Base-by-base conservation (phyloP, 495 filamentous ascomycete species). In the Aspergillus carlsbadensis region DNA sequence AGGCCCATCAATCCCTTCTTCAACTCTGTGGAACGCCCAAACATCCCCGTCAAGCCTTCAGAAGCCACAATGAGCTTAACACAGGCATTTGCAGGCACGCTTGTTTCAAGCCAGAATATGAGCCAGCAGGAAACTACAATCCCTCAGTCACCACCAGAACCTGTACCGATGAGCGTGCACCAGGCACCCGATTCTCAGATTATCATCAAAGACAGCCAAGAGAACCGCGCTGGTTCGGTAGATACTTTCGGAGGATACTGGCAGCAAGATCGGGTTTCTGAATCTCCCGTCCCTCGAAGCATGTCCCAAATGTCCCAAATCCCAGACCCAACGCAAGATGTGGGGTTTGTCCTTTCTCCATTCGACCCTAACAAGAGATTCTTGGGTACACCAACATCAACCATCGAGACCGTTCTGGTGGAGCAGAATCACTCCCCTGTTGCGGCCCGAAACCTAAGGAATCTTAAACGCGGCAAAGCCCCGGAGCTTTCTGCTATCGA, bases 11-110 rank as follows among this genome's bases (percentile, higher is more conserved):
- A 62, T 26, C 53, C 61, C 14, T 52, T 62, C 10, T 21, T 64
- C 0, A 57, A 65, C 20, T 71, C 75, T 13, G 67, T 63, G 18
- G 67, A 74, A 57, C 70, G 75, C 45, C 71, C 74, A 24, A 43
- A 64, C 6, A 84, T 88, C 57, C 85, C 81, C 20, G 82, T 81
- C 2, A 70, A 87, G 31, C 77, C 77, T 22, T 72, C 75, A 5
- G 71, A 73, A 15, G 75, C 75, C 56, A 81, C 85, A 35, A 82
- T 96, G 53, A 89, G 91, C 39, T 78, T 96, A 46, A 96, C 91
- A 5, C 92, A 97, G 67, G 90, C 91, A 49, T 97, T 96, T 68
- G 87, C 88, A n/a, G 91, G 89, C 22, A 97, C 92, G 2, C 87
- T 97, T 81, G 89, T 86, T 45, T 83, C 89, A 31, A 84, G 81